Conservation (phyloP, 164 flowering plant species). For the Liquidambar formosana region DNA sequence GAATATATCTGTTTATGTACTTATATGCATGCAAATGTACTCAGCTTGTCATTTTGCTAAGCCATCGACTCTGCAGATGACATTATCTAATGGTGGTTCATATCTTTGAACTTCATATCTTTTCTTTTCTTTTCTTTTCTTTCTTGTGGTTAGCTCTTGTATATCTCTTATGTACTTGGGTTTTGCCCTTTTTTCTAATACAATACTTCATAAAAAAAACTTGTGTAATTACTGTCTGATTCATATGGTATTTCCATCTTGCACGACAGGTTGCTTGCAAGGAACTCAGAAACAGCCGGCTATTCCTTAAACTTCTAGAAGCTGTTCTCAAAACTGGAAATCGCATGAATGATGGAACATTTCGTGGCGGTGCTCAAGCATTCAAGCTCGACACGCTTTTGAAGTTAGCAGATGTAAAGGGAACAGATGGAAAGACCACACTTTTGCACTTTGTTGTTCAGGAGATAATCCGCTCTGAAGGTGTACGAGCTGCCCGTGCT, state of each 20-base stretch:
- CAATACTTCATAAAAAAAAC: too few species aligned
- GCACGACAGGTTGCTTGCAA: constrained; percentile 69
- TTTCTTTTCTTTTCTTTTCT: not conserved
- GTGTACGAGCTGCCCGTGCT: constrained; percentile 65
- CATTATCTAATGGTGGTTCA: not conserved
- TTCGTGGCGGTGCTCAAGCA: constrained; percentile 94
- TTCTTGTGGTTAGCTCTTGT: constrained; percentile 1
- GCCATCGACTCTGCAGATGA: not conserved
- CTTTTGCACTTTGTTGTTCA: constrained; percentile 90
- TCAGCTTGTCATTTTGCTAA: not conserved
- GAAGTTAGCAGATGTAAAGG: constrained; percentile 90
- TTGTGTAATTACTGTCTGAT: not conserved
- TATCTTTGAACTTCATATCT: too few species aligned
- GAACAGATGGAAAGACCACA: constrained; percentile 90
- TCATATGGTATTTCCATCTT: constrained; percentile 10
- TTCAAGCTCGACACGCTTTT: constrained; percentile 94
- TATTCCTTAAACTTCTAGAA: constrained; percentile 88
- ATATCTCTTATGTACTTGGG: too few species aligned
- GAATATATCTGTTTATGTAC: not conserved
- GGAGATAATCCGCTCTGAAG: constrained; percentile 90
- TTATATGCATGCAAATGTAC: not conserved
- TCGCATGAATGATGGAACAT: constrained; percentile 96
- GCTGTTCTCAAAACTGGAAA: constrained; percentile 98
- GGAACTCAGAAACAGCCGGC: constrained; percentile 75
- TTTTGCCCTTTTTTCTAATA: too few species aligned